phyloP scores from a whole-genome alignment of 164 flowering plant genomes.

The Sextonia rubra region DNA sequence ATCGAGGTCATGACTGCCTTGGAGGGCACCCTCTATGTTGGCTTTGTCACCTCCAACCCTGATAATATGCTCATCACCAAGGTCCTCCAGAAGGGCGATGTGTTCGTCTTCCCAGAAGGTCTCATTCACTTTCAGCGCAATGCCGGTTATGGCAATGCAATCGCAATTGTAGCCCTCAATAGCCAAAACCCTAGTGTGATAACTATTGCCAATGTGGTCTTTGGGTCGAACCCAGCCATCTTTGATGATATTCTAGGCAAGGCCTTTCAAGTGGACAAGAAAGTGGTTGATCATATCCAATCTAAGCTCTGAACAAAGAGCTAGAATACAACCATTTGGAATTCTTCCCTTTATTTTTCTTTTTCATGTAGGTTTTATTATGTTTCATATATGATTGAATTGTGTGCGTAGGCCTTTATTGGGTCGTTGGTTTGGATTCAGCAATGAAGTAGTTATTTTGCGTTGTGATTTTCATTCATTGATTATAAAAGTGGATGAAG shows the following conservation, averaged over 20 bases:
- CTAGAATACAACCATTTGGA: constrained; percentile 16
- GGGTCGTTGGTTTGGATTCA: constrained; percentile 15
- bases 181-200: constrained; percentile 12
- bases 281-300: not conserved
- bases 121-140: constrained; percentile 8
- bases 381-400: constrained; percentile 5
- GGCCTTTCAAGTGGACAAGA: constrained; percentile 8
- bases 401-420: constrained; percentile 16
- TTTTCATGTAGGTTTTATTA: not conserved
- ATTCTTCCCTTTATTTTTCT: constrained; percentile 3
- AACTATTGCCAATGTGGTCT: not conserved
- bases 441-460: constrained; percentile 9
- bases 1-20: constrained; percentile 13
- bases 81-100: constrained; percentile 11
- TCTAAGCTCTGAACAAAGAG: not conserved
- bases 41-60: constrained; percentile 13
- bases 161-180: not conserved
- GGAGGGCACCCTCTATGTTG: constrained; percentile 16
- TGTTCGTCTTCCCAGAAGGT: constrained; percentile 13
- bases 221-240: not conserved
- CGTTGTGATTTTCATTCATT: too few relatives aligned
- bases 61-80: constrained; percentile 11
- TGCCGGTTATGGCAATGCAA: not conserved
- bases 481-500: too few relatives aligned
- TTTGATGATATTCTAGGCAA: not conserved